Base-by-base conservation (phyloP, 1,139 yeast genomes). In the Torulaspora globosa region DNA sequence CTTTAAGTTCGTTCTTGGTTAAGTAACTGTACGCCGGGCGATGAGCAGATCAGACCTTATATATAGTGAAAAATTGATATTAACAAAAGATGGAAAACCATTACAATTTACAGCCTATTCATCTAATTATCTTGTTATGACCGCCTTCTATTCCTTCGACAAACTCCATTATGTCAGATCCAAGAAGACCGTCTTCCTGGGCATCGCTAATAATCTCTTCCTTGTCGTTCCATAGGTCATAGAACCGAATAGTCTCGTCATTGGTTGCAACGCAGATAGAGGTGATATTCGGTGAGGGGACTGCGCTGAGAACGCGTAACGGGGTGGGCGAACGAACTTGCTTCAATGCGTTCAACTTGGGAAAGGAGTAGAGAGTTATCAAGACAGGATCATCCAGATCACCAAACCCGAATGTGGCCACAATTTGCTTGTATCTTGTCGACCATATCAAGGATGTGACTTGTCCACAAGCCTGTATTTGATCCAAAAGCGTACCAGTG, bases 391-490 rank as follows among this genome's bases (percentile, higher is more conserved):
- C 68, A 2, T 68, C 73, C 1, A 69, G 60, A 43, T 76, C 79
- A 3, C 88, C 82, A 62, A 81, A 87, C 0, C 97, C 97, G 68
- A 81, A 88, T 0, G 95, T 84, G 0, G 84, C 94, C 9, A 78
- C 80, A 5, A 89, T 67, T 57, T 88, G 87, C 51, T 76, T 77
- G 47, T 72, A 71, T 39, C 72, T 72, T 26, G 65, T 67, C 1
- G 92, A 83, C 97, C 97, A 90, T 14, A 77, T 70, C 24, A 90
- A 65, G 0, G 92, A 78, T 0, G 96, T 88, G 6, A 90, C 75
- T 61, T 90, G 97, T 0, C 86, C 83, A 21, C 74, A 72, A 0
- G 94, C 82, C 43, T 72, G 69, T 37, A 72, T 63, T 29, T 79
- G 70, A 8, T 73, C 70, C 28, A 88, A 65, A 36, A 85, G 63